Evolutionary conservation across 75 land plant genomes (phyloP), one percentile per base, ranked within the genome.

Genomic region (Azolla pinnata): DNA sequence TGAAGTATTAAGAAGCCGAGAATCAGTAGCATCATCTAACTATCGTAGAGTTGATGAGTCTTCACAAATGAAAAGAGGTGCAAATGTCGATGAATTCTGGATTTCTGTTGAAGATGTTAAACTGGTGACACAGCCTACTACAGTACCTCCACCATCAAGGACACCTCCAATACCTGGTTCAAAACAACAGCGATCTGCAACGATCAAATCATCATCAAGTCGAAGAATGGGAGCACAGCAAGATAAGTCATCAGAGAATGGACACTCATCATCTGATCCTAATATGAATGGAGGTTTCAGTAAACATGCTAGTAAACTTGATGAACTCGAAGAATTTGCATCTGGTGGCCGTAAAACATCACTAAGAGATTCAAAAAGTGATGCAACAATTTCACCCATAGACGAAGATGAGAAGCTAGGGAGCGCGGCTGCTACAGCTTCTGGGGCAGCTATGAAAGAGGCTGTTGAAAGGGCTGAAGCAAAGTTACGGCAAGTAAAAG

Each of bases 91-190:
- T 51, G 97, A 86, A 32, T 42, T 73, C 0, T 95, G 99, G 99
- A 61, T 95, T 18, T 73, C 91, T 17, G 80, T 95, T 8, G 77
- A 82, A 42, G 91, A 90, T 63, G 68, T 95, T 62, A 80, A 80
- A 69, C 84, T 95, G 21, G 74, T 76, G 33, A 95, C 99, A 0
- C 67, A 77, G 58, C 97, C 97, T 10, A 86, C 92, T 45, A 53
- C 30, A 45, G 81, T 86, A n/a, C 91, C 92, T 40, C 97, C 99
- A 21, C 99, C 99, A 59, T 70, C 88, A 33, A 83, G 99, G 61
- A 82, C 91, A 16, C 97, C 99, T 45, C 99, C 99, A 59, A 57
- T 69, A 0, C 47, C 76, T 30, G 71, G 44, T 17, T 66, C 33
- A 30, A 75, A 67, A 60, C 69, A 76, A 2, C 40, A 67, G n/a